Percentiles rank a stretch among this genome's conserved stretches.
Conservation (phyloP, 805 yeast genomes). For the Alloascoidea africana region DNA sequence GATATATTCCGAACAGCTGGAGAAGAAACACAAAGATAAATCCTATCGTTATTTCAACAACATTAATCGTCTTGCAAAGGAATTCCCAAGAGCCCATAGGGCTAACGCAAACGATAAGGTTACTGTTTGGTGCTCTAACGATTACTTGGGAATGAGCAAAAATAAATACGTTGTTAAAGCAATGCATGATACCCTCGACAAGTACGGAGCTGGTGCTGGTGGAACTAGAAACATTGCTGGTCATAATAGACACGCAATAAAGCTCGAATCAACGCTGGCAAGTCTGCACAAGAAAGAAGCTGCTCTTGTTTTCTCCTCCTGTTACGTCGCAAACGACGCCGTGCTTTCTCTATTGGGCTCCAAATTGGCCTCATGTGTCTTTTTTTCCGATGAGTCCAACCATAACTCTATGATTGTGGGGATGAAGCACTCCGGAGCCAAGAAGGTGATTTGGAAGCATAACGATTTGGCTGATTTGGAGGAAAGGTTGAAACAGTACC, state of each 20-base stretch:
- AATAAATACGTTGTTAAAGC: slow-evolving; percentile 56
- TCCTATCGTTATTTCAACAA: slow-evolving; percentile 95
- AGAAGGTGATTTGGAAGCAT: slow-evolving; percentile 84
- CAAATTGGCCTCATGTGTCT: slow-evolving; percentile 76
- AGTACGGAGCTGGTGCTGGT: slow-evolving; percentile 98
- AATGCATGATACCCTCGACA: slow-evolving; percentile 69
- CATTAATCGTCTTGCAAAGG: slow-evolving; percentile 87
- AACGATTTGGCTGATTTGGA: slow-evolving; percentile 81
- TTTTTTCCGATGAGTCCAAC: slow-evolving; percentile 83
- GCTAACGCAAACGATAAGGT: slow-evolving; percentile 64
- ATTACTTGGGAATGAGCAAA: slow-evolving; percentile 89
- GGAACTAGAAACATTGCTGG: slow-evolving; percentile 99
- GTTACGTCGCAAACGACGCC: slow-evolving; percentile 96
- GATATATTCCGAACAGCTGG: slow-evolving; percentile 48
- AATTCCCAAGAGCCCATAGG: slow-evolving; percentile 89
- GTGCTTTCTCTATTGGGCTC: slow-evolving; percentile 83
- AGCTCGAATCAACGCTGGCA: slow-evolving; percentile 75
- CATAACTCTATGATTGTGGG: slow-evolving; percentile 99
- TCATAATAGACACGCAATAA: slow-evolving; percentile 82
- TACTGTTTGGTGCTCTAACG: slow-evolving; percentile 98
- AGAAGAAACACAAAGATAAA: slow-evolving; percentile 68
- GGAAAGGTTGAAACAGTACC: slow-evolving; percentile 58
- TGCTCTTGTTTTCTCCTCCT: slow-evolving; percentile 87
- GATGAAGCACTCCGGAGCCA: slow-evolving; percentile 76
- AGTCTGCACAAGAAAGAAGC: slow-evolving; percentile 89